Evolutionary conservation across 495 filamentous ascomycete genomes (phyloP).

Genomic region (Aspergillus coremiiformis): DNA sequence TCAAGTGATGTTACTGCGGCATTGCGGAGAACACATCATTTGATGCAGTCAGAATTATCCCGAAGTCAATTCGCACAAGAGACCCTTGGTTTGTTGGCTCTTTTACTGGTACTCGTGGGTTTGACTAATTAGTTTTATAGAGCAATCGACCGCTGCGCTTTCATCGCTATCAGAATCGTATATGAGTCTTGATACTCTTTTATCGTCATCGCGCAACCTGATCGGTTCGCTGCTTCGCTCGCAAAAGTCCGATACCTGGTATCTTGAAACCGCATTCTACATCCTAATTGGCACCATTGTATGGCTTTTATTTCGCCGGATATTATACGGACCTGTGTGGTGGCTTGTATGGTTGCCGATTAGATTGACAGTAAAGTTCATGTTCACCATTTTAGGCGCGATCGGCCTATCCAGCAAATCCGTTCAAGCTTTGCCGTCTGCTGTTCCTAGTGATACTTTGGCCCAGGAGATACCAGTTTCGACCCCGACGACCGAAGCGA

Average conservation of each 20-base stretch:
- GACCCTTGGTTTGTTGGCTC: conserved; percentile 50
- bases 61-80: conserved; percentile 82
- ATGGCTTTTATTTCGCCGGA: conserved; percentile 79
- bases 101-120: no score
- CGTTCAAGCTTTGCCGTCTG: conserved; percentile 22
- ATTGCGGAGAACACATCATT: conserved; percentile 72
- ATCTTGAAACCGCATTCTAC: conserved; percentile 80
- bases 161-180: conserved; percentile 73
- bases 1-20: conserved; percentile 78
- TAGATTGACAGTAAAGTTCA: conserved; percentile 48
- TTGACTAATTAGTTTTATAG: conserved; percentile 20
- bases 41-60: conserved; percentile 75
- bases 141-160: conserved; percentile 73
- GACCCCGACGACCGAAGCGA: conserved; percentile 8
- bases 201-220: conserved; percentile 64
- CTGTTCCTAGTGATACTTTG: neutral
- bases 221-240: conserved; percentile 72
- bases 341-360: conserved; percentile 79
- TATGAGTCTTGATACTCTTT: conserved; percentile 63
- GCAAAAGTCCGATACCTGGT: conserved; percentile 96
- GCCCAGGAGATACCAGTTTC: conserved; percentile 13
- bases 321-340: conserved; percentile 85
- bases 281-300: conserved; percentile 65
- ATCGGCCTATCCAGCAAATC: conserved; percentile 32
- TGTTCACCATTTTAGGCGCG: conserved; percentile 36